phyloP scores from a whole-genome alignment of 768 basidiomycete species.

The Panellus pusillus region DNA sequence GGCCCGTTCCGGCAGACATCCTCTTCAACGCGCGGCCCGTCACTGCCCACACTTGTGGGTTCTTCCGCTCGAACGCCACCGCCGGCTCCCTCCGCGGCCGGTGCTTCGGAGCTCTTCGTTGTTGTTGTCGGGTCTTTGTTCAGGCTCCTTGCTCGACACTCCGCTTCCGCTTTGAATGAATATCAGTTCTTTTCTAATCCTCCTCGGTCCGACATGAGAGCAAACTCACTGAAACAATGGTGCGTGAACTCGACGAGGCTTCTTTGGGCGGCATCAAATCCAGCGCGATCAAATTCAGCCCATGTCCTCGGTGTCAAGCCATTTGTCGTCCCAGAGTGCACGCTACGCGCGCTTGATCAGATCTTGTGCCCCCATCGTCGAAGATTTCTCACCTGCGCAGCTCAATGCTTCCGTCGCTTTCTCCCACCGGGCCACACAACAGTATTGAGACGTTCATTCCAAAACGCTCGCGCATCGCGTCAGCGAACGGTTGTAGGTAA shows the following conservation, averaged over 20 bases:
- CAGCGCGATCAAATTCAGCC: neutral
- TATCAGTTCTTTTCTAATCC: neutral
- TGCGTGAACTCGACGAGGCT: neutral
- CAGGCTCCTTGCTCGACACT: neutral
- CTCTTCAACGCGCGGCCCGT: too few species aligned
- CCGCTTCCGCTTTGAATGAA: neutral
- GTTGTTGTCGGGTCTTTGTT: too few species aligned
- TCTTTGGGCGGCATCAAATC: neutral
- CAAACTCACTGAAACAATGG: neutral
- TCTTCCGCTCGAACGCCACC: too few species aligned
- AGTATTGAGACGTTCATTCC: neutral
- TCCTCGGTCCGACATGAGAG: neutral
- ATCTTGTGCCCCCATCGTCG: too few species aligned
- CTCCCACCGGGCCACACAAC: neutral
- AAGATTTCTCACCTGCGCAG: too few species aligned
- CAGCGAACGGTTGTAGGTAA: conserved; percentile 1
- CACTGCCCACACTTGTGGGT: too few species aligned
- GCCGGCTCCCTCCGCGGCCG: too few species aligned
- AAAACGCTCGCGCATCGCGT: neutral
- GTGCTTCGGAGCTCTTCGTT: too few species aligned
- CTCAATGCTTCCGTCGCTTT: neutral
- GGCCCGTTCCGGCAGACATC: too few species aligned
- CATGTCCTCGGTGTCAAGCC: neutral
- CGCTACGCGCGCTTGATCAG: too few species aligned
- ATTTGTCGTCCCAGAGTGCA: neutral